Evolutionary conservation across 2,329 filamentous ascomycete genomes (phyloP), one percentile per base, ranked within the genome.

Genomic region (Beauveria sp.): DNA sequence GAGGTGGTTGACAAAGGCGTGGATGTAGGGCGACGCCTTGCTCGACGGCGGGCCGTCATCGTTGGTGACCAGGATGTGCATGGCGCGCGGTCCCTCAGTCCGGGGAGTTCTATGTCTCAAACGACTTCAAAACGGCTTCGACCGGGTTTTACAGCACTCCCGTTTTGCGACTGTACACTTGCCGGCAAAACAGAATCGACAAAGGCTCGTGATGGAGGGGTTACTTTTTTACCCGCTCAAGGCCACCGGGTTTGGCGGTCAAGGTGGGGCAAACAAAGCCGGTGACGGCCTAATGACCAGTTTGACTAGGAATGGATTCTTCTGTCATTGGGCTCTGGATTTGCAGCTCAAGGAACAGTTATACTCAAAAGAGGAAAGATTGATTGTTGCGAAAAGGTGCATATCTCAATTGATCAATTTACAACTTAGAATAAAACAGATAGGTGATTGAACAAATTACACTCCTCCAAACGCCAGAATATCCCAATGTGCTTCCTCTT

Each of bases 11-110:
- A 93, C 82, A 62, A 93, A 82, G 64, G 84, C 86, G 77, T 91
- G 89, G 64, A 93, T 83, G 70, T 93, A 93, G 8, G 90, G 90
- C 51, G 89, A 92, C 45, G 89, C 90, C 70, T 88, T 84, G 63
- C 86, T 82, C 38, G 88, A 91, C 65, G 90, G 90, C 58, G 90
- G 90, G 18, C 90, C 90, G 76, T 93, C 90, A 71, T 93, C 90
- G 77, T 93, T 93, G 66, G 86, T 85, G 60, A 89, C 77, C 67
- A 86, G 81, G 67, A 86, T 86, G 69, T 86, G 83, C 83, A 86
- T 86, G 62, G 69, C 75, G 58, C 20, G 22, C 22, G 34, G 7
- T 34, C n/a, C 12, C 40, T 46, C 24, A 18, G 22, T 34, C 5
- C 24, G 47, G n/a, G 38, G 26, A 16, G 3, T 12, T 45, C 1